Evolutionary conservation across 495 filamentous ascomycete species (phyloP).

Genomic region (Glarea lozoyensis): DNA sequence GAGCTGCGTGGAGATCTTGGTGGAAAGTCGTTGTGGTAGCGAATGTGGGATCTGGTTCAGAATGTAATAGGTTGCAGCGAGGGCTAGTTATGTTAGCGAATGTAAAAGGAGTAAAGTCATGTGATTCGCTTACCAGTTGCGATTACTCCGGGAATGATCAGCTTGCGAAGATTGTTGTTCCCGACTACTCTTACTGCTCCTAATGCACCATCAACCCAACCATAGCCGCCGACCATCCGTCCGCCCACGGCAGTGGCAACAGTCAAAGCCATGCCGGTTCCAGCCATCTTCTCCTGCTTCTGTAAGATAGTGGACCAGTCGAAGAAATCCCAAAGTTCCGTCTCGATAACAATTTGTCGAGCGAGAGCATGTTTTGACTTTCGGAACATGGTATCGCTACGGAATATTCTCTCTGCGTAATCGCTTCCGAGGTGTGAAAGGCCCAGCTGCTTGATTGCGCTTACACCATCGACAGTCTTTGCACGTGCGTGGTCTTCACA

Average conservation of each 20-base stretch:
- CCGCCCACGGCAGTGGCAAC: conserved; percentile 79
- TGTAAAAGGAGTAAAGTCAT: conserved; percentile 29
- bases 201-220: conserved; percentile 82
- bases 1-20: conserved; percentile 74
- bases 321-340: conserved; percentile 89
- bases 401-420: conserved; percentile 76
- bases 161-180: conserved; percentile 67
- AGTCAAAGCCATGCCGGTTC: conserved; percentile 88
- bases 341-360: conserved; percentile 74
- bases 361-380: conserved; percentile 70
- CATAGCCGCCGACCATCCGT: conserved; percentile 69
- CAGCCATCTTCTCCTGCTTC: conserved; percentile 86
- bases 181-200: conserved; percentile 73
- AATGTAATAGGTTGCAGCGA: conserved; percentile 66
- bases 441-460: conserved; percentile 77
- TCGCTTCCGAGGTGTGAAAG: conserved; percentile 81
- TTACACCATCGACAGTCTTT: conserved; percentile 75
- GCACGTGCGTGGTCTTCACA: conserved; percentile 80
- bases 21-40: conserved; percentile 75
- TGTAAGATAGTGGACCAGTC: conserved; percentile 77
- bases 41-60: conserved; percentile 79
- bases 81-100: conserved; percentile 42
- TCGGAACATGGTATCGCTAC: conserved; percentile 85
- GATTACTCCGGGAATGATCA: conserved; percentile 74
- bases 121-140: conserved; percentile 54